Evolutionary conservation across 768 basidiomycete genomes (phyloP).

Genomic region (Artomyces pyxidatus): DNA sequence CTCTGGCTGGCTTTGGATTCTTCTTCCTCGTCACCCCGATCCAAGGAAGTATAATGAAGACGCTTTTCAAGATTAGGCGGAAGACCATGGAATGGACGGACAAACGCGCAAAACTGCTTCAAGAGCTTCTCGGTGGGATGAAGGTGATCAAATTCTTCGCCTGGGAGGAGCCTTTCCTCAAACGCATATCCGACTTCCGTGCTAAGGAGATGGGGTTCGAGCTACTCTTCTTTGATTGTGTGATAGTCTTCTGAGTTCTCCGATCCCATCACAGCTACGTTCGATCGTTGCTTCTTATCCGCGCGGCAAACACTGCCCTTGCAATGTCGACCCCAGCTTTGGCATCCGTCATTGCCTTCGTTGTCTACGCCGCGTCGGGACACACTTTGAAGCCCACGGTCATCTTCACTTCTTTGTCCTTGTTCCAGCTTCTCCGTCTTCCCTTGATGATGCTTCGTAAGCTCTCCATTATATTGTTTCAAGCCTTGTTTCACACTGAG

Average conservation of each 20-base stretch:
- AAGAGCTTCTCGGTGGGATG: conserved; percentile 86
- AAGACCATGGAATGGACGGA: conserved; percentile 88
- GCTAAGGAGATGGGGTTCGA: conserved; percentile 62
- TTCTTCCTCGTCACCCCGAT: conserved; percentile 67
- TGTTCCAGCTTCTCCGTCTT: conserved; percentile 77
- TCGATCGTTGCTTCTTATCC: conserved; percentile 56
- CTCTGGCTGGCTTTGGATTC: conserved; percentile 48
- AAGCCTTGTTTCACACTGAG: conserved; percentile 6
- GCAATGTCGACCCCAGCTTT: conserved; percentile 67
- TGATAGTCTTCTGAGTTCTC: conserved; percentile 1
- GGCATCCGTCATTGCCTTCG: conserved; percentile 69
- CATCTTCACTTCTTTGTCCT: conserved; percentile 77
- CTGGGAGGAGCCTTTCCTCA: conserved; percentile 79
- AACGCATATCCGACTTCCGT: conserved; percentile 63
- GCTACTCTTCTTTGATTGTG: conserved; percentile 15
- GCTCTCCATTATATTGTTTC: conserved; percentile 12
- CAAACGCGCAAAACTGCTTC: conserved; percentile 79
- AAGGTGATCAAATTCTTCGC: conserved; percentile 90
- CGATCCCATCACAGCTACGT: conserved; percentile 38
- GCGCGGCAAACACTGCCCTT: conserved; percentile 60
- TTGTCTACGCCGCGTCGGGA: conserved; percentile 69
- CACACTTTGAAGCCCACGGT: conserved; percentile 60
- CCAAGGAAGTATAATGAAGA: conserved; percentile 68
- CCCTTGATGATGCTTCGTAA: conserved; percentile 68
- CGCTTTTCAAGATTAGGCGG: conserved; percentile 55